Evolutionary conservation across 345 rosid genomes (phyloP).

Genomic region (Triadica sebifera): DNA sequence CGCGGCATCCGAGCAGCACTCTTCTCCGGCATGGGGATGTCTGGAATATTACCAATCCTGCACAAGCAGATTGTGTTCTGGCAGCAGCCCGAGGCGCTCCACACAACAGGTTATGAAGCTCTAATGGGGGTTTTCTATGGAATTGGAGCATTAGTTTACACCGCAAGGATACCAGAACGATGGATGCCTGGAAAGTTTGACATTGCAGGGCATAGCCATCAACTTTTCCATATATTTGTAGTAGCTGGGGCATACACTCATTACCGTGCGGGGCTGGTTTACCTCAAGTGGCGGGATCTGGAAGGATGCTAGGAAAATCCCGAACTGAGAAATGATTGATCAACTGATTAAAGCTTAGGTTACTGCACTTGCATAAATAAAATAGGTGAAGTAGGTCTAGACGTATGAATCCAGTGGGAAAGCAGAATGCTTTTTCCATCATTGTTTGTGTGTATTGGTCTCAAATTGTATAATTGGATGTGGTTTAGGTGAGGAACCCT

Average conservation of each 20-base stretch:
- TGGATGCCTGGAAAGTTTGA: constrained; percentile 98
- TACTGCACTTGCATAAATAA: neutral
- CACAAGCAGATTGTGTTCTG: constrained; percentile 79
- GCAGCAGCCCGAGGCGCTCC: constrained; percentile 85
- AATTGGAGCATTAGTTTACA: constrained; percentile 72
- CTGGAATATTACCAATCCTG: constrained; percentile 71
- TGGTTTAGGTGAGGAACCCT: no score
- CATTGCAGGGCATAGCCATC: constrained; percentile 96
- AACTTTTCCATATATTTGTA: constrained; percentile 75
- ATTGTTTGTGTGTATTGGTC: neutral
- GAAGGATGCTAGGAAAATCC: constrained; percentile 51
- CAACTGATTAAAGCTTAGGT: neutral
- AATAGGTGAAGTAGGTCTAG: neutral
- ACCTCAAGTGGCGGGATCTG: constrained; percentile 80
- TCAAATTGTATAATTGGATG: no score
- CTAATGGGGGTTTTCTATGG: constrained; percentile 80
- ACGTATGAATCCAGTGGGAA: neutral
- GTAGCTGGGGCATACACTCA: constrained; percentile 89
- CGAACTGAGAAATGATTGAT: neutral
- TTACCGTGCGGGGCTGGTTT: constrained; percentile 76
- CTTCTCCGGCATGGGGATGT: constrained; percentile 82
- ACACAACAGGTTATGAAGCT: constrained; percentile 78
- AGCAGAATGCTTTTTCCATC: constrained; percentile 1
- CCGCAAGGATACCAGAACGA: constrained; percentile 77
- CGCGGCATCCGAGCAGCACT: constrained; percentile 64